A percentile compares a stretch with the other conserved stretches of the same genome.
These are phyloP conservation scores for Heterobasidion parviporum DNA, from an alignment of 1,284 basidiomycete genomes.

Conservation along the genomic window DNA sequence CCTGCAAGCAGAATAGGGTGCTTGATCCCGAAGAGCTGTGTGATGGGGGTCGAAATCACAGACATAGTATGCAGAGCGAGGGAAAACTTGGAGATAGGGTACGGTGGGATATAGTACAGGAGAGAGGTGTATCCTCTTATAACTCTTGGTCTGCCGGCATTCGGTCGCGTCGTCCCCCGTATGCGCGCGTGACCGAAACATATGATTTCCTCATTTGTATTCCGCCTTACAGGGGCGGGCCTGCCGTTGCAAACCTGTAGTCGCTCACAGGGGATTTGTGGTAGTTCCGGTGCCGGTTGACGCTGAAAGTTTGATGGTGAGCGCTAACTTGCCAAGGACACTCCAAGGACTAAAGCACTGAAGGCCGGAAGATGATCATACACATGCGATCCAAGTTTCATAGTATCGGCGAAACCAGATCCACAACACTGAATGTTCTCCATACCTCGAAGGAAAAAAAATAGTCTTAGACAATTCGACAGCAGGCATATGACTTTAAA, in stretches of 20 bases:
- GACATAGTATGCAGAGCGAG: constrained; percentile 32
- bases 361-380: too few relatives aligned
- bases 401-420: too few relatives aligned
- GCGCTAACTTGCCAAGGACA: too few relatives aligned
- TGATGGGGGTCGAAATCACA: constrained; percentile 67
- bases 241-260: too few relatives aligned
- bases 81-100: background rate
- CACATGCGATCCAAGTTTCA: too few relatives aligned
- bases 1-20: constrained; percentile 87
- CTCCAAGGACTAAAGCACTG: too few relatives aligned
- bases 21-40: constrained; percentile 77
- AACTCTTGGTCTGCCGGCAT: background rate
- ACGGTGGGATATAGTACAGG: background rate
- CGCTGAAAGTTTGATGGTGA: too few relatives aligned
- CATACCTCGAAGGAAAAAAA: too few relatives aligned
- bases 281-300: too few relatives aligned
- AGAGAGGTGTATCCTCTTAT: background rate
- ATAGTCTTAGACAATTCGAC: background rate
- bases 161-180: background rate
- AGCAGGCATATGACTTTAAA: background rate
- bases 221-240: too few relatives aligned
- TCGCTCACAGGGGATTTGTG: too few relatives aligned
- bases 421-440: too few relatives aligned
- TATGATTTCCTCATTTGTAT: background rate
- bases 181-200: background rate